Base-by-base conservation (phyloP, 495 filamentous ascomycete genomes). In the Penicillium alfredii region DNA sequence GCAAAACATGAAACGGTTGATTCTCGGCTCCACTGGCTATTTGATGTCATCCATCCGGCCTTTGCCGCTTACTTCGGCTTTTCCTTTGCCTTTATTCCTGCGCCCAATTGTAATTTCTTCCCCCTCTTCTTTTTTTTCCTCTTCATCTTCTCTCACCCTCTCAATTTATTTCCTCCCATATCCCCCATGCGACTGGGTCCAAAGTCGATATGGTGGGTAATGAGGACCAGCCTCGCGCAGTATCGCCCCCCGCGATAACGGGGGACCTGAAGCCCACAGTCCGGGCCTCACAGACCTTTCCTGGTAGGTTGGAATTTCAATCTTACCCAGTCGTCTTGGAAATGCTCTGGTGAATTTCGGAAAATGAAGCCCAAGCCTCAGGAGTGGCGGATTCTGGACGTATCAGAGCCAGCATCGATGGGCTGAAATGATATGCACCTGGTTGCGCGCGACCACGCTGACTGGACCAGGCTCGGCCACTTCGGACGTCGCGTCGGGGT, bases 401-500 rank as follows among this genome's bases (percentile, higher is more conserved):
- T n/a, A n/a, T n/a, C n/a, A n/a, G n/a, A n/a, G n/a, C n/a, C n/a
- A n/a, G n/a, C n/a, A n/a, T n/a, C n/a, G n/a, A n/a, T n/a, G n/a
- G n/a, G n/a, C n/a, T n/a, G n/a, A n/a, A n/a, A n/a, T n/a, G n/a
- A n/a, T n/a, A n/a, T n/a, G n/a, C n/a, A n/a, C n/a, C n/a, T n/a
- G n/a, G n/a, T n/a, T n/a, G n/a, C n/a, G n/a, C n/a, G n/a, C n/a
- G n/a, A n/a, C 30, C 24, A 37, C 18, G 32, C 40, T 44, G 27
- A 51, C 23, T 7, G 8, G 17, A 38, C 16, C 36, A 68, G 64
- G 47, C 14, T 59, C 60, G 29, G 46, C 37, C 24, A 34, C 46
- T 8, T 66, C 62, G 27, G 62, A 66, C 27, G 44, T 54, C 38
- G 55, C 57, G 15, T 66, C 63, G 5, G 56, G 49, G n/a, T 66